Evolutionary conservation across 768 basidiomycete genomes (phyloP), one percentile per base, ranked within the genome.

Genomic region (Gautieria morchelliformis): DNA sequence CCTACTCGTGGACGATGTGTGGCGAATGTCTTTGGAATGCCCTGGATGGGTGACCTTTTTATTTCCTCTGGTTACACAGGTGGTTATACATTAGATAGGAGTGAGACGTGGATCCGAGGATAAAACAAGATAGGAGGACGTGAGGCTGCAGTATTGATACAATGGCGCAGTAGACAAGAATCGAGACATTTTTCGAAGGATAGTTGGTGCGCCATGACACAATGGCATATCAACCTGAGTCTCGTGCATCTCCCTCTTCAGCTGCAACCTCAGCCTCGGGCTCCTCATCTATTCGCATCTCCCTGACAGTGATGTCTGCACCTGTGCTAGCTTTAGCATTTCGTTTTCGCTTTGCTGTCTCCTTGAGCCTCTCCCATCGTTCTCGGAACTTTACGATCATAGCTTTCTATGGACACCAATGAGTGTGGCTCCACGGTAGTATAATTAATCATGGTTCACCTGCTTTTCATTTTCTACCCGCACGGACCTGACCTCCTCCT

Each of bases 331-430:
- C 75, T 63, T 78, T 80, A 52, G 83, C 84, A 64, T 88, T 86
- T 67, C 90, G 88, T 72, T 92, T 91, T 59, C 86, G 82, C 69
- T 84, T 89, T 8, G 89, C 86, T 27, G 86, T 87, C 65, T 93
- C 91, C 67, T 93, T 93, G 57, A 93, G 73, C 68, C 89, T 91
- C 67, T 89, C 87, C 90, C 90, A 93, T 41, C 88, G 78, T 70
- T 92, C 90, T 27, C 86, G 81, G 70, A 88, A 92, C 63, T 87
- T 85, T 20, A 77, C 74, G 61, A 91, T 89, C 80, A 89, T 87
- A 11, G 81, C 74, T 82, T 85, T 88, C 90, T 92, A 70, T 58
- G 40, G 19, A 42, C 3, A 12, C 39, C n/a, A 9, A 54, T 57
- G 52, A 52, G 7, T 30, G 39, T 22, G 41, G 19, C 19, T 7